Evolutionary conservation across 1,284 basidiomycete genomes (phyloP), one percentile per base, ranked within the genome.

Genomic region (Serendipita sp.): DNA sequence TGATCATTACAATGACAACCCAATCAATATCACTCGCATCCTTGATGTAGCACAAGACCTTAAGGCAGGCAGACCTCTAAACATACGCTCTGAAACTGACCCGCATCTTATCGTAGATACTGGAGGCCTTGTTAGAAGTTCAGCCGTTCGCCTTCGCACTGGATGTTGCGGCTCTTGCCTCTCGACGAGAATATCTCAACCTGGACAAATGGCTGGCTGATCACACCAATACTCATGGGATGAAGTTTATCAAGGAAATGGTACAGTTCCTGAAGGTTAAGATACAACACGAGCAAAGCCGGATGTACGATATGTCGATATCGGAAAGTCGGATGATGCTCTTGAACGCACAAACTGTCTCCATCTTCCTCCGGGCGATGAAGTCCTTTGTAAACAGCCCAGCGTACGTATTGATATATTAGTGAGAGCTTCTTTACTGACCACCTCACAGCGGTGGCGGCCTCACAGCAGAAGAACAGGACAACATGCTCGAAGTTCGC

Each of bases 181-280:
- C 92, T 47, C 87, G 93, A 58, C 79, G 93, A 68, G 95, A 99
- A 72, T 91, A 93, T 70, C 79, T 99, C 69, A 93, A 98, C 69
- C 79, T 99, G 60, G 94, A 97, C 74, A 92, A 95, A 73, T 99
- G 94, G 94, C 79, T 99, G 3, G 84, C 89, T 43, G 90, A 93
- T 72, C 88, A 91, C 68, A 88, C 96, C 45, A 77, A 83, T 13
- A 75, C 78, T 50, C 88, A 93, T 67, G 91, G 91, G 2, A 81
- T 82, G 44, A 90, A 92, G 66, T 97, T 98, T 70, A 79, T 97
- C 50, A 85, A 88, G 64, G 85, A 90, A 13, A 84, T 94, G 65
- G 85, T 96, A 65, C 80, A 84, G 38, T 96, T 96, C 74, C 75
- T 96, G 65, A 88, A 93, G 68, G 79, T 89, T 76, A 97, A 96